Evolutionary conservation across 2,329 filamentous ascomycete genomes (phyloP), one percentile per base, ranked within the genome.

Genomic region (Bipolaris cookei): DNA sequence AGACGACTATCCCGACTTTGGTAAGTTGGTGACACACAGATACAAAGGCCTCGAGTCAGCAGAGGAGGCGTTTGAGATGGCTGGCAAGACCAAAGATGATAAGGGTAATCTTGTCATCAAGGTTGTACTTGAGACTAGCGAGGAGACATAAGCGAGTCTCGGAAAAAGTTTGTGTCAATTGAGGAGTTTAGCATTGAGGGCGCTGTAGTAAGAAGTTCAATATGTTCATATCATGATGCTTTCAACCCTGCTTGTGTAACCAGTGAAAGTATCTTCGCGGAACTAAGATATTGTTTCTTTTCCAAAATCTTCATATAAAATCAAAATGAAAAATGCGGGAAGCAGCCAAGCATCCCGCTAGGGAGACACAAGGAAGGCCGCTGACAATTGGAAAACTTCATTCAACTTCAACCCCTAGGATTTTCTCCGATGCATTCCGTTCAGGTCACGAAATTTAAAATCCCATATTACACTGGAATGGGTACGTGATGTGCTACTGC

Each of bases 11-110:
- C 88, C 88, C 0, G 84, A 84, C 61, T 83, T 92, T 54, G 84
- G 88, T 46, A 84, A 87, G 67, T 84, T 92, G 80, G 84, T 92
- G n/a, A 92, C 89, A 3, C 89, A 92, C 74, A 83, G 86, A 6
- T 89, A 88, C 74, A 84, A 83, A 59, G 89, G 89, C 0, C 78
- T 92, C 0, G 84, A 82, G 13, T 80, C 83, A 28, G 86, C 86
- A 6, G 82, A 83, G 54, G 79, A 82, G 42, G 89, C 88, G 1
- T 91, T 92, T 70, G 86, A 89, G 66, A 83, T 91, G 70, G 90
- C 89, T 2, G 84, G 86, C 13, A 85, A 85, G 67, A 90, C 88
- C 0, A 82, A 83, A 35, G 90, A 91, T 66, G 85, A 86, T 30
- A 78, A 87, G 1, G 88, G 88, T 0, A 88, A 86, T 16, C 75